Evolutionary conservation across 352 stramenopile genomes (phyloP), one percentile per base, ranked within the genome.

Genomic region (Globisporangium solare): DNA sequence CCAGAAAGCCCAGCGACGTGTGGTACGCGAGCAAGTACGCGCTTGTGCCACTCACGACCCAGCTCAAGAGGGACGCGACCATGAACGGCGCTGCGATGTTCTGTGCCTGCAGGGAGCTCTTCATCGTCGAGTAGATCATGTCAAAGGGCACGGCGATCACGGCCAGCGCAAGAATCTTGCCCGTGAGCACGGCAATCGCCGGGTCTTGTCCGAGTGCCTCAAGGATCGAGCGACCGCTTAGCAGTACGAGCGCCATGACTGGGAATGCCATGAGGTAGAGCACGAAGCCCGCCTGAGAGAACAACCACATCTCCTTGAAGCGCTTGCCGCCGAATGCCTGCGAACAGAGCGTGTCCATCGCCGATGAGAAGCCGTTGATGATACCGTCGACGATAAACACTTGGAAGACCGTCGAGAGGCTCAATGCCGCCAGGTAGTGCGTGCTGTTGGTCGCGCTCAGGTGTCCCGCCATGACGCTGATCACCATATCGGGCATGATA

Each of bases 11-110:
- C 6, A 79, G 40, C 0, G 60, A 39, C 12, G 68, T 74, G 27
- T 71, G 52, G 45, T 69, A 86, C 31, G 70, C 71, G 10, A 86
- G 56, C 3, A 55, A 2, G 43, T 81, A 79, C n/a, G 62, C 70
- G 6, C 64, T 60, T 0, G 51, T 45, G 10, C 70, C 43, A 27
- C 56, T 68, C 1, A 70, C 24, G 12, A 60, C 15, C 37, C 63
- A 62, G 5, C 60, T 61, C 0, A 76, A 20, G 21, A 70, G 12
- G 4, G 64, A 63, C 11, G 68, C 52, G 10, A 61, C 31, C 3
- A 70, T 58, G n/a, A 83, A 66, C n/a, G 73, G 73, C 18, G 45
- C 48, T 31, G 68, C 62, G 18, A 76, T 66, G 51, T 68, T 70
- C 49, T 86, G 75, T 1, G 72, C 67, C 20, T 68, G 58, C 2